phyloP scores from a whole-genome alignment of 208 protist genomes.

The Naegleria gruberi region DNA sequence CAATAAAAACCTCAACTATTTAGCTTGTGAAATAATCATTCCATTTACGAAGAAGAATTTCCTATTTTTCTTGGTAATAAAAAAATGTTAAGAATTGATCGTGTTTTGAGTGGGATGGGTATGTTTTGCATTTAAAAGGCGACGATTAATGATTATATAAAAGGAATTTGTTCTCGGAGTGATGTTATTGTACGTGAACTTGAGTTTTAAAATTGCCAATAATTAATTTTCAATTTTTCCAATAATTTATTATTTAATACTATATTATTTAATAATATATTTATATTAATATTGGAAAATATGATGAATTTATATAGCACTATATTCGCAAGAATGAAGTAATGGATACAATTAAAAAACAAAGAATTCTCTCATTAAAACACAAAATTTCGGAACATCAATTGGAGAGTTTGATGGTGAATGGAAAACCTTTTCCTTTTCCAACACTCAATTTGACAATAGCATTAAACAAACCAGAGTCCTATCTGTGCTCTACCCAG shows the following conservation, averaged over 20 bases:
- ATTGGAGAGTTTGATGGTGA: background rate
- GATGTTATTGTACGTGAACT: background rate
- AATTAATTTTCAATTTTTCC: too few relatives aligned
- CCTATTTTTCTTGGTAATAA: too few relatives aligned
- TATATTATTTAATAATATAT: background rate
- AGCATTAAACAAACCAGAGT: background rate
- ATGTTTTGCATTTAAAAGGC: too few relatives aligned
- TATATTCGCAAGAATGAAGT: background rate
- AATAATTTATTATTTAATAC: background rate
- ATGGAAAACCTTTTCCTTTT: background rate
- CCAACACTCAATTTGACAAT: background rate
- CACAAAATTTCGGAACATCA: background rate
- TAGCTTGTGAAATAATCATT: too few relatives aligned
- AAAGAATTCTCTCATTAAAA: background rate
- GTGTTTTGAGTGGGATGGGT: background rate
- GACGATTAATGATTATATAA: too few relatives aligned
- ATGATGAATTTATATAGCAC: background rate
- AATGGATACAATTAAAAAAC: background rate
- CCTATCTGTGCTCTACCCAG: background rate
- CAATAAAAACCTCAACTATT: too few relatives aligned
- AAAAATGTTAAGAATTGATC: slow-evolving; percentile 2
- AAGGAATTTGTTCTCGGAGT: background rate
- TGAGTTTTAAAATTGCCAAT: background rate
- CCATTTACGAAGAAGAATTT: too few relatives aligned
- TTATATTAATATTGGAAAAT: background rate